Evolutionary conservation across 116 monocot genomes (phyloP).

Genomic region (Dioscorea cayenensis): DNA sequence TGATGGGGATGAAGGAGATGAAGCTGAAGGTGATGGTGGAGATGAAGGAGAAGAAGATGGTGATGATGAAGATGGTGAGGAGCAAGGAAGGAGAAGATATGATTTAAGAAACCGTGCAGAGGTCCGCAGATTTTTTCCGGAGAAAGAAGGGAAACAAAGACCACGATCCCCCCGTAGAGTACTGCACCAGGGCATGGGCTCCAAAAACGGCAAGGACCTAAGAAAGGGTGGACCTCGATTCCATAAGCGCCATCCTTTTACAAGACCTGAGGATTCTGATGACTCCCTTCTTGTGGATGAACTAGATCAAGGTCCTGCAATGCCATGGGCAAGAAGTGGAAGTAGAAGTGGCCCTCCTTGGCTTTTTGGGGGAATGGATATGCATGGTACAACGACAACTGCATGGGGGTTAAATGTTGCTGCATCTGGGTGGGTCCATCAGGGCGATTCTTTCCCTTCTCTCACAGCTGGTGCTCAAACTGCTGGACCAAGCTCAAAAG

Average conservation of each 20-base stretch:
- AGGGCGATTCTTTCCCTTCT: constrained; percentile 56
- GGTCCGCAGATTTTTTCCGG: constrained; percentile 69
- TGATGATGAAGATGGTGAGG: constrained; percentile 84
- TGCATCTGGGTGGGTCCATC: constrained; percentile 94
- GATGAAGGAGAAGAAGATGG: constrained; percentile 63
- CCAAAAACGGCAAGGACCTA: constrained; percentile 58
- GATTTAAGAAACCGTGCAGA: constrained; percentile 85
- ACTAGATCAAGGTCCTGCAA: constrained; percentile 70
- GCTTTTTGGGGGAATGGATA: constrained; percentile 79
- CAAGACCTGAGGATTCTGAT: constrained; percentile 87
- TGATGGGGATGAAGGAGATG: constrained; percentile 49
- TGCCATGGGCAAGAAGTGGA: constrained; percentile 80
- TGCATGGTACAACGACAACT: constrained; percentile 68
- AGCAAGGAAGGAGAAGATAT: constrained; percentile 86
- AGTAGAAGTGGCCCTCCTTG: constrained; percentile 67
- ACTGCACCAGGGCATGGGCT: constrained; percentile 74
- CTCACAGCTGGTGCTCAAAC: constrained; percentile 71
- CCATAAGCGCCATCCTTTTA: constrained; percentile 63
- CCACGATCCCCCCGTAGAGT: constrained; percentile 67
- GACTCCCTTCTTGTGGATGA: constrained; percentile 99
- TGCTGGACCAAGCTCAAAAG: constrained; percentile 97
- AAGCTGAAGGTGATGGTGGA: constrained; percentile 53
- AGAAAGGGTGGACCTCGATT: constrained; percentile 71
- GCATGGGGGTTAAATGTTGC: constrained; percentile 85
- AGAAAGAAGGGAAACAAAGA: constrained; percentile 84